Conservation (phyloP, 495 filamentous ascomycete species). For the Neurospora sublineolata region DNA sequence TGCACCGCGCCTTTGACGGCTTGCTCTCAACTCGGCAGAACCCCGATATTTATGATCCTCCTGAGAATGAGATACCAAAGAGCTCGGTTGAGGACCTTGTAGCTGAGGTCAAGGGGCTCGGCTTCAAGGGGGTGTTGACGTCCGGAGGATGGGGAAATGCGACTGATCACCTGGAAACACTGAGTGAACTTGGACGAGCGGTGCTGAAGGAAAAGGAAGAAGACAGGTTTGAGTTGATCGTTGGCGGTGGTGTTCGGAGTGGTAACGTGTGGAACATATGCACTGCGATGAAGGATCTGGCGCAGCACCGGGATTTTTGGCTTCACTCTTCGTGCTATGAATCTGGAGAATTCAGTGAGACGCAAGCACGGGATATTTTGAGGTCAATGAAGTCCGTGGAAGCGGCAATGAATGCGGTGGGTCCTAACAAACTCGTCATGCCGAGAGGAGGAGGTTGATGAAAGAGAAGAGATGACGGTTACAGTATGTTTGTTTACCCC, state of each 20-base stretch:
- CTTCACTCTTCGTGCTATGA: constrained; percentile 26
- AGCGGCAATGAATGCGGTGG: neutral
- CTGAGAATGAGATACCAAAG: neutral
- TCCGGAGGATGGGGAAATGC: constrained; percentile 29
- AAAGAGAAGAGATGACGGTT: neutral
- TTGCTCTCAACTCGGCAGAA: constrained; percentile 7
- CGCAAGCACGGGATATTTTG: neutral
- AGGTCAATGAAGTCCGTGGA: neutral
- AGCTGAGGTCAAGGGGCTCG: constrained; percentile 14
- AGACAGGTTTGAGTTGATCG: constrained; percentile 22
- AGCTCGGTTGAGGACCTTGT: constrained; percentile 10
- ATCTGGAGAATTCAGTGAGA: neutral
- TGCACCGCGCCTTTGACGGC: constrained; percentile 36
- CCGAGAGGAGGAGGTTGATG: neutral
- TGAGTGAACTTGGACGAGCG: constrained; percentile 16
- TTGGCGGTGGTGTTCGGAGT: constrained; percentile 31
- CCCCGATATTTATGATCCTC: neutral
- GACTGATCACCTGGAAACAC: constrained; percentile 12
- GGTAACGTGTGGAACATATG: constrained; percentile 14
- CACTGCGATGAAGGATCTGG: neutral
- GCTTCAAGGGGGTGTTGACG: constrained; percentile 30
- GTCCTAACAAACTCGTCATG: neutral
- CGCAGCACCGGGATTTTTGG: constrained; percentile 9
- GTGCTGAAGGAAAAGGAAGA: neutral
- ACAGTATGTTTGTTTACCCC: neutral